Evolutionary conservation across 1,284 basidiomycete species (phyloP).

Genomic region (Pseudozyma sp.): DNA sequence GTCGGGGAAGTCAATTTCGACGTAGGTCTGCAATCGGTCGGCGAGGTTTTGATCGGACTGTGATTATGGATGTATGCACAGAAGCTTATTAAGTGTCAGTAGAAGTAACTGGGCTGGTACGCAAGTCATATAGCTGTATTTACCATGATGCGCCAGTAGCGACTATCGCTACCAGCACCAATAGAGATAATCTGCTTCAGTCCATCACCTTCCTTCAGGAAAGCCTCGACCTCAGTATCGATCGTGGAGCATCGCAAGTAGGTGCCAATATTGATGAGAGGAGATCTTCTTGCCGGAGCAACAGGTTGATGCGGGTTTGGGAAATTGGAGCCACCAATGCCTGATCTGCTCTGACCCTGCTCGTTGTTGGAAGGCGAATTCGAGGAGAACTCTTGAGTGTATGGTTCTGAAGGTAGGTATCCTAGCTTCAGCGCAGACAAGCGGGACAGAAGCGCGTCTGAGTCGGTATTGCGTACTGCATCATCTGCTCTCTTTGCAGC

Average conservation of each 20-base stretch:
- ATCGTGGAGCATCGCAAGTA: constrained; percentile 84
- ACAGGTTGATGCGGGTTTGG: constrained; percentile 2
- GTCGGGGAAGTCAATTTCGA: constrained; percentile 91
- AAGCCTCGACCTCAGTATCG: constrained; percentile 81
- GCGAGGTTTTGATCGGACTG: constrained; percentile 70
- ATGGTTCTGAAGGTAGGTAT: constrained; percentile 44
- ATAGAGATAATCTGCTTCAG: constrained; percentile 84
- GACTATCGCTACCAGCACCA: constrained; percentile 90
- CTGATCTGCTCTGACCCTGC: not conserved
- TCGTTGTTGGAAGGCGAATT: not conserved
- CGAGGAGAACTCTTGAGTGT: constrained; percentile 37
- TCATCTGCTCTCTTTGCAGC: constrained; percentile 71
- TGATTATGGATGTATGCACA: not conserved
- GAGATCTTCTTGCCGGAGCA: constrained; percentile 74
- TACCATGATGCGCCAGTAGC: constrained; percentile 90
- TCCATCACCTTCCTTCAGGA: constrained; percentile 72
- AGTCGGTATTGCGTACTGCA: constrained; percentile 79
- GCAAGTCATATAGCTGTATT: constrained; percentile 69
- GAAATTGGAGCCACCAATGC: not conserved
- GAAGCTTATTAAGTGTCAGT: not conserved
- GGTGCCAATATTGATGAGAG: constrained; percentile 95
- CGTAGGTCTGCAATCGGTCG: constrained; percentile 73
- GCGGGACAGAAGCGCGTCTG: constrained; percentile 80
- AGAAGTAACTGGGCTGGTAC: not conserved
- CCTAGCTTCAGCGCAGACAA: constrained; percentile 71